A percentile compares a stretch with the other conserved stretches of the same genome.
Conservation (phyloP, 2,329 filamentous ascomycete species). For the Tolypocladium guangdongense region DNA sequence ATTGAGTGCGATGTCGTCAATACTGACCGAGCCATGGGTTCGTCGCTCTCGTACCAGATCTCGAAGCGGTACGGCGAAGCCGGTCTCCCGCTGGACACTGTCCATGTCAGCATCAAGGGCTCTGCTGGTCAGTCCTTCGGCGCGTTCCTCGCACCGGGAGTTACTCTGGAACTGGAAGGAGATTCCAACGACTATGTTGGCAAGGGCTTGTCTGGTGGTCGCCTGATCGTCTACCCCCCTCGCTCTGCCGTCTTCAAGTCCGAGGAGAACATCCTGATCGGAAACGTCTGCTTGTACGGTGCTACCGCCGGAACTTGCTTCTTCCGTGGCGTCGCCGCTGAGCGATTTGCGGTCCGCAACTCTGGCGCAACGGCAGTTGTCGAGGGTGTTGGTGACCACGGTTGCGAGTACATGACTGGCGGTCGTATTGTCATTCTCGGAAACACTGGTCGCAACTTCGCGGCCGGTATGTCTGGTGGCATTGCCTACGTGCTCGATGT, state of each 20-base stretch:
- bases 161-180: constrained; percentile 90
- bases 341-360: constrained; percentile 94
- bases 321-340: constrained; percentile 93
- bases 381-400: constrained; percentile 91
- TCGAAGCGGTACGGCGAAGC: constrained; percentile 85
- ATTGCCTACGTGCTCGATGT: constrained; percentile 92
- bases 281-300: constrained; percentile 92
- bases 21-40: constrained; percentile 87
- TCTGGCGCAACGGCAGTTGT: constrained; percentile 94
- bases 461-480: constrained; percentile 96
- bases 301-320: constrained; percentile 84
- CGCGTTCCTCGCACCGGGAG: constrained; percentile 84
- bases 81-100: constrained; percentile 82
- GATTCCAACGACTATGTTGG: constrained; percentile 96
- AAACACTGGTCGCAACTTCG: constrained; percentile 89
- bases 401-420: constrained; percentile 98
- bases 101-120: constrained; percentile 93
- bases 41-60: constrained; percentile 91
- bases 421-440: constrained; percentile 82
- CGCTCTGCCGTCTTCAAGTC: constrained; percentile 87
- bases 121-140: constrained; percentile 96
- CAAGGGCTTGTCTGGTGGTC: constrained; percentile 88
- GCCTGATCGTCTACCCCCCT: constrained; percentile 86
- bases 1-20: constrained; percentile 97
- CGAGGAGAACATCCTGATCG: constrained; percentile 88